Conservation (phyloP, 768 basidiomycete genomes). For the Lyophyllum atratum region DNA sequence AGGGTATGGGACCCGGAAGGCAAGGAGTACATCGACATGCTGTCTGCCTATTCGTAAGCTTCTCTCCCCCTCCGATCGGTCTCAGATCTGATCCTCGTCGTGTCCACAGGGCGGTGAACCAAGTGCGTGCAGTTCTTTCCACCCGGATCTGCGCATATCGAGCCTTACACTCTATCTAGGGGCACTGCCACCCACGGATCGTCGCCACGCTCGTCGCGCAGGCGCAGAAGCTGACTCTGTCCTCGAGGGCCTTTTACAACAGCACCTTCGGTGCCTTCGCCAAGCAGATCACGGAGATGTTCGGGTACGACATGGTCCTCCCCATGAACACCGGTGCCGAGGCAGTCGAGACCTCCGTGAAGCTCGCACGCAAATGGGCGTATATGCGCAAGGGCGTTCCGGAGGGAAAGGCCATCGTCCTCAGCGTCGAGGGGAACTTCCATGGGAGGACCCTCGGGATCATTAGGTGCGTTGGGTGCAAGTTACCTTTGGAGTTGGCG, state of each 20-base stretch:
- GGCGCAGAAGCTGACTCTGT: slow-evolving; percentile 87
- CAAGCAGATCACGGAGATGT: slow-evolving; percentile 77
- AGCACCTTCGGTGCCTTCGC: slow-evolving; percentile 90
- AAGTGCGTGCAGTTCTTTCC: slow-evolving; percentile 47
- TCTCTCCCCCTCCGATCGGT: slow-evolving; percentile 9
- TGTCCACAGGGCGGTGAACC: slow-evolving; percentile 75
- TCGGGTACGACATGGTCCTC: slow-evolving; percentile 93
- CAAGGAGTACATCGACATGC: slow-evolving; percentile 95
- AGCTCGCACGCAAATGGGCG: slow-evolving; percentile 96
- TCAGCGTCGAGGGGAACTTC: slow-evolving; percentile 90
- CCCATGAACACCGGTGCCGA: slow-evolving; percentile 99
- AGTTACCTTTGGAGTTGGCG: background rate
- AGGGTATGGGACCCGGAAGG: slow-evolving; percentile 95
- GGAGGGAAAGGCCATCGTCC: slow-evolving; percentile 81
- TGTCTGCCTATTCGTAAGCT: slow-evolving; percentile 93
- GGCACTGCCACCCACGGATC: slow-evolving; percentile 92
- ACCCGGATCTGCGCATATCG: slow-evolving; percentile 1
- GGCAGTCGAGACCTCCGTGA: slow-evolving; percentile 96
- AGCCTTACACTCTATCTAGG: slow-evolving; percentile 37
- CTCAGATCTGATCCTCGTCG: background rate
- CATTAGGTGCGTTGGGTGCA: slow-evolving; percentile 57
- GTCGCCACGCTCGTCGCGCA: slow-evolving; percentile 81
- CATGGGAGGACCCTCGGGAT: slow-evolving; percentile 92
- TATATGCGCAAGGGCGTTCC: slow-evolving; percentile 84
- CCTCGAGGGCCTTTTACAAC: slow-evolving; percentile 96